These are phyloP conservation scores for Lenwebbia sp. DNA, from an alignment of 345 rosid species.

Conservation along the genomic window DNA sequence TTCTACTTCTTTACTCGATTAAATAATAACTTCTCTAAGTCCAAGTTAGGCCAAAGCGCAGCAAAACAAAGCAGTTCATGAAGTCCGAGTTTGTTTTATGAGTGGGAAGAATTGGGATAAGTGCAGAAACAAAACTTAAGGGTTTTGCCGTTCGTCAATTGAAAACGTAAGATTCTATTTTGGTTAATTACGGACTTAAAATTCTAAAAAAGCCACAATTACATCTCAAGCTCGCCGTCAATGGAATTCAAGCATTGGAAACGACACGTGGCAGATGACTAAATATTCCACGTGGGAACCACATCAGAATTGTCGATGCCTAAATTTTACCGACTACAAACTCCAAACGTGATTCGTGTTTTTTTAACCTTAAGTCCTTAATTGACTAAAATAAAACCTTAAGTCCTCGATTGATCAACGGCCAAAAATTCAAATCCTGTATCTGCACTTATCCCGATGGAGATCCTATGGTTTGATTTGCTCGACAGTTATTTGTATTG, in stretches of 20 bases:
- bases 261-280: neutral
- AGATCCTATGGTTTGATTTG: neutral
- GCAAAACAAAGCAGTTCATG: neutral
- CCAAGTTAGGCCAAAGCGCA: neutral
- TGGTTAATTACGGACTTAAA: neutral
- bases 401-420: neutral
- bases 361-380: neutral
- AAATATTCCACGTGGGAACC: neutral
- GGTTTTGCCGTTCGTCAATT: neutral
- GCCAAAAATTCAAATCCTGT: neutral
- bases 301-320: neutral
- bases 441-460: neutral
- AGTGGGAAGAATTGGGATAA: neutral
- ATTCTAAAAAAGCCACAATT: neutral
- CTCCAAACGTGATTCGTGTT: neutral
- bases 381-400: neutral
- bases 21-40: neutral
- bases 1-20: neutral
- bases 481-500: neutral
- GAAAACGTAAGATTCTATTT: neutral
- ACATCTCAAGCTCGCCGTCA: neutral
- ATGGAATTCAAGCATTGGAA: neutral
- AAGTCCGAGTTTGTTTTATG: neutral
- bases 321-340: neutral
- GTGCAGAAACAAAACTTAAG: neutral